Evolutionary conservation across 768 basidiomycete species (phyloP).

Genomic region (Rhodotorula kratochvilovae): DNA sequence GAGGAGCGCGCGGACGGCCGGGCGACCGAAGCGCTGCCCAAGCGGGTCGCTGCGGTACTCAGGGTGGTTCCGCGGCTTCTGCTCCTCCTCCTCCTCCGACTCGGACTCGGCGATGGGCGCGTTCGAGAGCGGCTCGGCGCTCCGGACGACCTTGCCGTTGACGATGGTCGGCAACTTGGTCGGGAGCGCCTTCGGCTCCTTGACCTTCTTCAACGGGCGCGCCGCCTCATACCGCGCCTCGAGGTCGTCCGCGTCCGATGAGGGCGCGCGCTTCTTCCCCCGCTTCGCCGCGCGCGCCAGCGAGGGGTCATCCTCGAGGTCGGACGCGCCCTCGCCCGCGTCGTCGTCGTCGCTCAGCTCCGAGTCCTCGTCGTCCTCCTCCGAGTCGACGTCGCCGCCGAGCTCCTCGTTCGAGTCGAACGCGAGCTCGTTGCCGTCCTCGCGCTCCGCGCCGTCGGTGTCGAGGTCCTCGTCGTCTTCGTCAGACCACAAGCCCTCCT

Average conservation of each 20-base stretch:
- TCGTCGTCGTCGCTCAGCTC: constrained; percentile 46
- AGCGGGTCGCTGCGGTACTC: constrained; percentile 40
- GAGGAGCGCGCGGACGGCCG: constrained; percentile 69
- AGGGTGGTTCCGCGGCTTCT: constrained; percentile 6
- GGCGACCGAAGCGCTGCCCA: constrained; percentile 81
- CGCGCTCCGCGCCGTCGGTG: constrained; percentile 12
- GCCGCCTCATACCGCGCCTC: constrained; percentile 47
- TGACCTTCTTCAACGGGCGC: constrained; percentile 49
- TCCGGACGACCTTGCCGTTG: constrained; percentile 51
- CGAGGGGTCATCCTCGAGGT: constrained; percentile 17
- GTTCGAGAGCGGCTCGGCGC: constrained; percentile 7
- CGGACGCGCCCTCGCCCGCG: constrained; percentile 61
- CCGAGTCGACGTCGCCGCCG: constrained; percentile 44
- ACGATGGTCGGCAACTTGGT: constrained; percentile 42
- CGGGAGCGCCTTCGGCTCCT: constrained; percentile 41
- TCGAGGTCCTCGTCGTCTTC: constrained; percentile 13
- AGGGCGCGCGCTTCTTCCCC: constrained; percentile 51
- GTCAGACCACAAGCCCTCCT: constrained; percentile 43
- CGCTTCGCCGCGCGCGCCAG: constrained; percentile 16
- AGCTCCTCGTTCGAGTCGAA: constrained; percentile 26
- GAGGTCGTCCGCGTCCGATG: constrained; percentile 55
- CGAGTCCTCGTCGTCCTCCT: constrained; percentile 47
- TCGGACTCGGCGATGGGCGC: constrained; percentile 13
- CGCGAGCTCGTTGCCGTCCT: not conserved
- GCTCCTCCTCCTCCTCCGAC: constrained; percentile 26